Evolutionary conservation across 2,329 filamentous ascomycete genomes (phyloP).

Genomic region (Talaromyces sp.): DNA sequence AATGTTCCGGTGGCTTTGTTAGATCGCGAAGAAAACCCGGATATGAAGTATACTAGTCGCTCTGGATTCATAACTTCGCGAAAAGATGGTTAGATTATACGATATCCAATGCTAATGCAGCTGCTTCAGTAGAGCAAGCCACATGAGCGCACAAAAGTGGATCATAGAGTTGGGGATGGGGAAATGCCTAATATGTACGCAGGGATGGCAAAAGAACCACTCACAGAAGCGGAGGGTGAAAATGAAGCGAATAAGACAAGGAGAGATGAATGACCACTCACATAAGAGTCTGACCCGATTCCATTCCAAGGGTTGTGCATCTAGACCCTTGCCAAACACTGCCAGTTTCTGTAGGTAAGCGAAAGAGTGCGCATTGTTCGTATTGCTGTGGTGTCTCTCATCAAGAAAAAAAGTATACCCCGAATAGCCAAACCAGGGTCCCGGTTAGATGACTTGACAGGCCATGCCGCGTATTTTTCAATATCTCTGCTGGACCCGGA

Average conservation of each 20-base stretch:
- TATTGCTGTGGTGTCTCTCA: slow-evolving; percentile 50
- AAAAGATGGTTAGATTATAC: too few relatives aligned
- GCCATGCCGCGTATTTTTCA: slow-evolving; percentile 50
- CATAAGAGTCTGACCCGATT: slow-evolving; percentile 41
- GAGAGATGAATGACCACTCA: slow-evolving; percentile 31
- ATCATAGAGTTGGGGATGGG: too few relatives aligned
- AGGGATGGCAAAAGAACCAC: background rate
- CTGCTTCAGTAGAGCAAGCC: background rate
- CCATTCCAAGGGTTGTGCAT: too few relatives aligned
- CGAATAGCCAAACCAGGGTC: slow-evolving; percentile 44
- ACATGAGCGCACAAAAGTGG: background rate
- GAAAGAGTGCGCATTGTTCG: slow-evolving; percentile 29
- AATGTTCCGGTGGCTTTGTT: slow-evolving; percentile 9
- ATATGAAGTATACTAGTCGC: background rate
- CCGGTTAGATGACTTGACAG: slow-evolving; percentile 37
- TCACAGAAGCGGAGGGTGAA: background rate
- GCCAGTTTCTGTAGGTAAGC: slow-evolving; percentile 40
- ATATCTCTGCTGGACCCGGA: slow-evolving; percentile 48
- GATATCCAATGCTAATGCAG: background rate
- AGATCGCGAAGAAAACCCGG: slow-evolving; percentile 7
- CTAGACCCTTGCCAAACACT: slow-evolving; percentile 33
- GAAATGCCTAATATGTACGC: background rate
- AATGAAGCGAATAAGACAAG: background rate
- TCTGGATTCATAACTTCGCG: background rate
- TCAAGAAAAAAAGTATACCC: slow-evolving; percentile 56